Evolutionary conservation across 1,139 yeast species (phyloP), one percentile per base, ranked within the genome.

Genomic region (Pichia sp.): DNA sequence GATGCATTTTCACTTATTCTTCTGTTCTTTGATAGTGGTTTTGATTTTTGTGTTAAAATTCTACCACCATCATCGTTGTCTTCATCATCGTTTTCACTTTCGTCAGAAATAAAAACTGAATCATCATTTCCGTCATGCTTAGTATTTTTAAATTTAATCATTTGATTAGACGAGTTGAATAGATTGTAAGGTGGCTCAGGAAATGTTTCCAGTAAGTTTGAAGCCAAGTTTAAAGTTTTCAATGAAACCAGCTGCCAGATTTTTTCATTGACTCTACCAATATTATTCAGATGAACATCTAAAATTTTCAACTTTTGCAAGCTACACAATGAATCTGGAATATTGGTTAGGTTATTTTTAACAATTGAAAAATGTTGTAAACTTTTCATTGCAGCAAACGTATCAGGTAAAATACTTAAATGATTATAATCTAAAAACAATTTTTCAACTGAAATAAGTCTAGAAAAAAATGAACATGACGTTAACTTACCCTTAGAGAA

Each of bases 241-340:
- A 87, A 73, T 0, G 79, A 73, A 34, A 74, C 76, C 66, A 86
- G 73, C 53, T 76, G 73, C 88, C 89, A 88, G 46, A 88, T 77
- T 30, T 79, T 83, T 41, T 76, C 77, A 0, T 95, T 91, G 39
- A 95, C 70, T 6, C 72, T 63, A 60, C 87, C 85, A 59, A 95
- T 74, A 64, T 90, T 91, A 68, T 95, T 95, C 48, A 88, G 79
- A 67, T 93, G 98, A 48, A 90, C 70, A 67, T 95, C 98, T 57
- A 95, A 73, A 53, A 78, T 75, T 60, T 80, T 84, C 56, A 93
- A 73, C 34, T 80, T 77, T 4, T 73, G 70, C 53, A 93, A 73
- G 18, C 75, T 66, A 1, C 89, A 84, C 43, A 93, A 78, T 19
- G 81, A 78, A 3, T 74, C 66, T 0, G 99, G 97, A n/a, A 95